Base-by-base conservation (phyloP, 768 basidiomycete genomes). In the Grammothele lineata region DNA sequence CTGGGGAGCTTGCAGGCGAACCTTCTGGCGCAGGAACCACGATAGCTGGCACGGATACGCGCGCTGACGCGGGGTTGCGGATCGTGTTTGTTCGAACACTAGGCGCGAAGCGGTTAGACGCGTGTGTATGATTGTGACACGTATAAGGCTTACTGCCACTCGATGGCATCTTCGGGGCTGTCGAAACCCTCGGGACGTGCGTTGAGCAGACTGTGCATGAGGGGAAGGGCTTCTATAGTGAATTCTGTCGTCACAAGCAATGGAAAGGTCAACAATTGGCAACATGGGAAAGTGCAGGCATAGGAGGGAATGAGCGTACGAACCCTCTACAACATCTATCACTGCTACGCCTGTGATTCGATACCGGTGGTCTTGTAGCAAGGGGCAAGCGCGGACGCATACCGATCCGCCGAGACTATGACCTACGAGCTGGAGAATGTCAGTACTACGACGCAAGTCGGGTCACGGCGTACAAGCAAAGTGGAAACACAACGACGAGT, bases 371-470 rank as follows among this genome's bases (percentile, higher is more conserved):
- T 80, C 75, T 44, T 87, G 76, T 2, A 99, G 70, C 15, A 66
- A 61, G 1, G 89, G 80, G 50, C 81, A 82, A 2, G 83, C 76
- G 4, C 82, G 78, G 7, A 87, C 80, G 18, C 90, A 77, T 3
- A 96, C 93, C 0, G 93, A 85, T 21, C 94, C 95, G 12, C 96
- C 96, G 87, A 99, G 95, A 48, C 91, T 94, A 62, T 99, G 96
- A 0, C 96, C 96, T 8, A 96, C 76, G 14, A 57, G 53, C 57
- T 57, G 32, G 1, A 18, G 12, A 15, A 18, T 39, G 25, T 48
- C 22, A 48, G 27, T 26, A 18, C 19, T 12, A n/a, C n/a, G n/a
- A n/a, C n/a, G n/a, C n/a, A n/a, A n/a, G n/a, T n/a, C n/a, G n/a
- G n/a, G n/a, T n/a, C n/a, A n/a, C n/a, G n/a, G n/a, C n/a, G n/a